Evolutionary conservation across 306 rosid genomes (phyloP), one percentile per base, ranked within the genome.

Genomic region (Prunus fruticosa): DNA sequence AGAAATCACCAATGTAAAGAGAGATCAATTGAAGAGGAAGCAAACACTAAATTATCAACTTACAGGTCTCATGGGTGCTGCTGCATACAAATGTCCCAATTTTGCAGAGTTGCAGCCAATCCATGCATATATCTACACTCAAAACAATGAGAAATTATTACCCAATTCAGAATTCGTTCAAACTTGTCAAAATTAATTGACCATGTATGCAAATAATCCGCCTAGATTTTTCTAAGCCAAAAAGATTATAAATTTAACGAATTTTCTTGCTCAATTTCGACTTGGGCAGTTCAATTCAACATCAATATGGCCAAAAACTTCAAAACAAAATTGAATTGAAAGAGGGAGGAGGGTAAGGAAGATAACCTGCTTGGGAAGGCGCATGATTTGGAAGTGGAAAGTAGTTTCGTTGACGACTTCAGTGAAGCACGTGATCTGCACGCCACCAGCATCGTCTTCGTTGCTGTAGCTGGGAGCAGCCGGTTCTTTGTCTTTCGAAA

Each of bases 11-110:
- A 15, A 46, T 32, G 23, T 16, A 32, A 63, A 27, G 22, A 61
- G n/a, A 27, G 43, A 25, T 2, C 8, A 15, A 62, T 6, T 22
- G 52, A 4, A 9, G 14, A 27, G 19, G 46, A 27, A 56, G 3
- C 46, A 14, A 16, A 51, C 51, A 15, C 0, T 0, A 27, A 43
- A 43, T 11, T 34, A 43, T 27, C 38, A 61, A 80, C 90, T 82
- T 75, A 90, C 98, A 22, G 97, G 96, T 9, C 91, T 81, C 54
- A 91, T 89, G 16, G 91, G 83, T 70, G 97, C 97, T 23, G 97
- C 97, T 53, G 93, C 99, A 80, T 92, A 92, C 79, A 95, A 25
- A 72, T 79, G 86, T 23, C 98, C 99, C 50, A 95, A 79, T 81
- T 92, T 92, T 10, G 89, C 83, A 75, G 93, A 83, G 87, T 81